Conservation (phyloP, 2,329 filamentous ascomycete species). For the Neonectria neomacrospora region DNA sequence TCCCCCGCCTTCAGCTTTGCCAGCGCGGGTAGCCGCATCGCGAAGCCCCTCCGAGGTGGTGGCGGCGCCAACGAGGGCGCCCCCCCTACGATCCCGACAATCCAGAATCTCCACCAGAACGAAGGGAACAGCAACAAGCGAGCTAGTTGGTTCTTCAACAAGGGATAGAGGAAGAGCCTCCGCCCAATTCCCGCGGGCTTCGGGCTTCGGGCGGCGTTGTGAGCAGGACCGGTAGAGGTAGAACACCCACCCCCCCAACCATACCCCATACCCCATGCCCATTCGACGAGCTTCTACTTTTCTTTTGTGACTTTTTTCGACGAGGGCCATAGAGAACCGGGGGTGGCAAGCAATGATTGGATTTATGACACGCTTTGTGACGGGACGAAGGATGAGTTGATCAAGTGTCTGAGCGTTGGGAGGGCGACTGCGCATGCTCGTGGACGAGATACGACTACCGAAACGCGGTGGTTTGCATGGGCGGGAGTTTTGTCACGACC, state of each 20-base stretch:
- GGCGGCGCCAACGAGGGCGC: slow-evolving; percentile 57
- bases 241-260: slow-evolving; percentile 13
- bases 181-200: slow-evolving; percentile 19
- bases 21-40: slow-evolving; percentile 72
- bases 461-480: slow-evolving; percentile 36
- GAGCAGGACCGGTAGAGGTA: slow-evolving; percentile 27
- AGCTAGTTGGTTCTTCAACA: slow-evolving; percentile 80
- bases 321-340: slow-evolving; percentile 41
- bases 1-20: slow-evolving; percentile 78
- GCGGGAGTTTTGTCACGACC: slow-evolving; percentile 45
- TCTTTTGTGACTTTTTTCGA: slow-evolving; percentile 34
- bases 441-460: slow-evolving; percentile 25
- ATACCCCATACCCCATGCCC: slow-evolving; percentile 24
- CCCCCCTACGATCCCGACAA: slow-evolving; percentile 62
- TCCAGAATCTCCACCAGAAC: slow-evolving; percentile 69
- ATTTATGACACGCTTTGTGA: slow-evolving; percentile 45
- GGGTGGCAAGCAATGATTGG: slow-evolving; percentile 46
- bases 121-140: slow-evolving; percentile 69
- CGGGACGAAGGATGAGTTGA: slow-evolving; percentile 32
- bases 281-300: slow-evolving; percentile 33
- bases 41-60: slow-evolving; percentile 74
- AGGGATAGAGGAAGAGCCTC: slow-evolving; percentile 55
- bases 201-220: slow-evolving; percentile 43
- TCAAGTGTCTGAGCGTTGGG: slow-evolving; percentile 30
- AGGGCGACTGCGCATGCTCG: slow-evolving; percentile 20